Evolutionary conservation across 2,329 filamentous ascomycete species (phyloP), one percentile per base, ranked within the genome.

Genomic region (Colletotrichum godetiae): DNA sequence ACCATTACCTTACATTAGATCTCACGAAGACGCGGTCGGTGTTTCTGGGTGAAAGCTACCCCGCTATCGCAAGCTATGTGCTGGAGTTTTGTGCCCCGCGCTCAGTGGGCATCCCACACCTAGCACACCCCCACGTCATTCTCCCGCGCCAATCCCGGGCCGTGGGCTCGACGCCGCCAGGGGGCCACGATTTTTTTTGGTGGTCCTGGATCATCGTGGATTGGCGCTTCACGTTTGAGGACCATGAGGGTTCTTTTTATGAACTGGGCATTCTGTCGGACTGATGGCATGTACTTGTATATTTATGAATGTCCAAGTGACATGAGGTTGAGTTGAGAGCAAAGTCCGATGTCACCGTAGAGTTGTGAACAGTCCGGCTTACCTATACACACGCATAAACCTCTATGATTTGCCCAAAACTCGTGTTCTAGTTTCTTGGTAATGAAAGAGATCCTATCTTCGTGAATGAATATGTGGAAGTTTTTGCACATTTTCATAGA

Each of bases 101-200:
- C 37, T 35, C 60, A 29, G 33, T 65, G 66, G 46, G 35, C 60
- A 37, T 56, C 24, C 35, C 22, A 73, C 53, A 31, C 59, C 59
- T 46, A 58, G 65, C 13, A 13, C 13, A 42, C 42, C 67, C 70
- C 60, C 70, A 73, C 70, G 70, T 61, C 70, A 73, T 70, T 65
- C 70, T 73, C 60, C 67, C 67, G 67, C 70, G 46, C 70, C 70
- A 70, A 73, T 73, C 70, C 67, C 37, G 42, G 53, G 60, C 31
- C 70, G 49, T 49, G 66, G 59, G 55, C 33, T 69, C 22, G 67
- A 55, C 29, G 27, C 59, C 53, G 22, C 59, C 52, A 27, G 57
- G 46, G 59, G 53, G 29, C 12, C 22, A 22, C n/a, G 29, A 27
- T 52, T 65, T 29, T 27, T 27, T 69, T 52, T 46, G 24, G 46